Percentiles rank a stretch among this genome's conserved stretches.
Evolutionary conservation across 352 stramenopile genomes (phyloP).

Genomic region (Phytophthora podocarpi): DNA sequence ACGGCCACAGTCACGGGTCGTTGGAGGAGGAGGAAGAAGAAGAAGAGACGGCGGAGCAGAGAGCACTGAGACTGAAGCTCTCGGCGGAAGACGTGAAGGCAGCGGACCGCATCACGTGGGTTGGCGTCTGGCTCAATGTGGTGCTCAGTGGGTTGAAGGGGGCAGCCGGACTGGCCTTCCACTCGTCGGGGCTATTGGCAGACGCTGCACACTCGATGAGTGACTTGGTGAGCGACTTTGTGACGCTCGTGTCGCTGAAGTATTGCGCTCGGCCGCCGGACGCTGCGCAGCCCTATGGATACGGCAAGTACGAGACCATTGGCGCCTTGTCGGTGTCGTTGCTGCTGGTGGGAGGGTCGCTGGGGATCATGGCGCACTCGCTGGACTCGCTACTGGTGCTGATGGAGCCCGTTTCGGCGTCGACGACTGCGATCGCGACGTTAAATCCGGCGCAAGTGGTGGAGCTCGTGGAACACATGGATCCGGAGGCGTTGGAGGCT

Average conservation of each 20-base stretch:
- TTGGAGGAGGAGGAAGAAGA: constrained; percentile 31
- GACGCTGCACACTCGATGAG: constrained; percentile 95
- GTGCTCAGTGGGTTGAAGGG: constrained; percentile 68
- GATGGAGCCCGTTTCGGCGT: constrained; percentile 33
- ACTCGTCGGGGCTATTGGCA: constrained; percentile 92
- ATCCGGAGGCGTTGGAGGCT: constrained; percentile 36
- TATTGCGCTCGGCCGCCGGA: constrained; percentile 93
- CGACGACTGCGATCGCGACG: constrained; percentile 12
- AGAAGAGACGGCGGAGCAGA: constrained; percentile 37
- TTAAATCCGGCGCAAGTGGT: constrained; percentile 36
- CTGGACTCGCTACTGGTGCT: constrained; percentile 65
- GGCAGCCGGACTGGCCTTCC: constrained; percentile 67
- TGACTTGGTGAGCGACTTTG: constrained; percentile 95
- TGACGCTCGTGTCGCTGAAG: constrained; percentile 92
- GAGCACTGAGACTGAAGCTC: constrained; percentile 29
- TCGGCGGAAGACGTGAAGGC: constrained; percentile 42
- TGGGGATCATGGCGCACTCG: constrained; percentile 73
- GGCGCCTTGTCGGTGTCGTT: constrained; percentile 66
- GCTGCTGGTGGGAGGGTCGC: constrained; percentile 63
- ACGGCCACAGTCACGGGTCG: constrained; percentile 49
- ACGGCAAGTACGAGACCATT: constrained; percentile 81
- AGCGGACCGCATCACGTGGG: constrained; percentile 73
- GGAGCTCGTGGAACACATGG: constrained; percentile 32
- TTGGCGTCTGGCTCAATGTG: constrained; percentile 75
- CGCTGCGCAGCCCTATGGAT: constrained; percentile 81